These are phyloP conservation scores for Mycena amicta DNA, from an alignment of 768 basidiomycete species.

Conservation along the genomic window DNA sequence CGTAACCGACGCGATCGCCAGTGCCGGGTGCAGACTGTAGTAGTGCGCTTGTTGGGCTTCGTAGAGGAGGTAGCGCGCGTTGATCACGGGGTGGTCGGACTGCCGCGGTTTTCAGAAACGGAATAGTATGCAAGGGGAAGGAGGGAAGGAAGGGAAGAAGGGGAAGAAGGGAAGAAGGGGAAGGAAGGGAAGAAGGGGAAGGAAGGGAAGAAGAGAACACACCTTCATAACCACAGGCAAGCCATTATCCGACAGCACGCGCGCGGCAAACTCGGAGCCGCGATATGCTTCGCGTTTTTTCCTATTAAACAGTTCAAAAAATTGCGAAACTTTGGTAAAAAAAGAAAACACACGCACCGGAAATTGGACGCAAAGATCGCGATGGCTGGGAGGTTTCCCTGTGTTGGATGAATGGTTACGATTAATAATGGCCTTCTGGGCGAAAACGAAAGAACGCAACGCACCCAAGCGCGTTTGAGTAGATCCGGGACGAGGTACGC, in stretches of 20 bases:
- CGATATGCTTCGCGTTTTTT: conserved; percentile 62
- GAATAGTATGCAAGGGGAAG: too few relatives aligned
- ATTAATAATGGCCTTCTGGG: too few relatives aligned
- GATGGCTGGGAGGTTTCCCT: conserved; percentile 61
- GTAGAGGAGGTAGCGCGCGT: conserved; percentile 67
- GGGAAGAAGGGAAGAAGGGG: too few relatives aligned
- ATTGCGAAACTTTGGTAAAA: not conserved
- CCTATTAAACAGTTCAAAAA: conserved; percentile 20
- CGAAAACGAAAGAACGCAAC: conserved; percentile 3
- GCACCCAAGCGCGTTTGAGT: conserved; percentile 69
- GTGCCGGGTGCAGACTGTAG: conserved; percentile 59
- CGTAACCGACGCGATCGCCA: conserved; percentile 66
- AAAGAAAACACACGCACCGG: conserved; percentile 31
- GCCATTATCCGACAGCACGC: conserved; percentile 65
- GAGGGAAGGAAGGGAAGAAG: too few relatives aligned
- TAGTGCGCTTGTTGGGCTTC: conserved; percentile 74
- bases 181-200: too few relatives aligned
- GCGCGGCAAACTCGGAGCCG: conserved; percentile 73
- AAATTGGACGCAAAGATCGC: conserved; percentile 74
- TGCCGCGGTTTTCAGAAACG: too few relatives aligned
- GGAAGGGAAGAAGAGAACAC: not conserved
- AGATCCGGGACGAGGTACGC: conserved; percentile 80
- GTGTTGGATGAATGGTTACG: conserved; percentile 2
- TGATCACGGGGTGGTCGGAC: conserved; percentile 59
- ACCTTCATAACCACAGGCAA: conserved; percentile 78